A percentile compares a stretch with the other conserved stretches of the same genome.
Conservation (phyloP, 2,329 filamentous ascomycete genomes). For the Endocalyx cinctus region DNA sequence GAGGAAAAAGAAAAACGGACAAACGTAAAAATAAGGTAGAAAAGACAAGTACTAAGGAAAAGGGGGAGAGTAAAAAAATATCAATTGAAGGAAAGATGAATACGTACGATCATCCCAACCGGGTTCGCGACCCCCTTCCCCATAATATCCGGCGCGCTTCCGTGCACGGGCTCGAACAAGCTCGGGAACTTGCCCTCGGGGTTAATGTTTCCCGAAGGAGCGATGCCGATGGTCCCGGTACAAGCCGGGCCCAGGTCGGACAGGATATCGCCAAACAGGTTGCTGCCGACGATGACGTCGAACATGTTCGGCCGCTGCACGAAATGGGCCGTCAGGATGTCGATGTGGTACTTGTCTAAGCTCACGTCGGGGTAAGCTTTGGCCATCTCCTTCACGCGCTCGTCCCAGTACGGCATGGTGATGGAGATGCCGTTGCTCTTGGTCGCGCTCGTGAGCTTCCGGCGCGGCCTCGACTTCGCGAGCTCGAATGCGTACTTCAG, state of each 20-base stretch:
- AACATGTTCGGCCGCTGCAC: constrained; percentile 51
- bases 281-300: constrained; percentile 59
- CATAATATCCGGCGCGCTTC: constrained; percentile 60
- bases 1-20: too few relatives aligned
- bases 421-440: constrained; percentile 61
- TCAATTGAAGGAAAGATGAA: too few relatives aligned
- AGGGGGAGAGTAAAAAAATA: too few relatives aligned
- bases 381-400: constrained; percentile 48
- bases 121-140: constrained; percentile 61
- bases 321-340: constrained; percentile 60
- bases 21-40: too few relatives aligned
- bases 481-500: constrained; percentile 59
- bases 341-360: constrained; percentile 60
- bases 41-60: too few relatives aligned
- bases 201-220: constrained; percentile 59
- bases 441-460: constrained; percentile 58
- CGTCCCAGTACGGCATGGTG: constrained; percentile 63
- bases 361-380: constrained; percentile 51
- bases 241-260: constrained; percentile 61
- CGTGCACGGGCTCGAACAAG: constrained; percentile 62
- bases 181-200: constrained; percentile 55
- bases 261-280: constrained; percentile 57
- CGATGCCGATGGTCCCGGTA: constrained; percentile 63
- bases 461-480: constrained; percentile 49
- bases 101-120: constrained; percentile 53